These are phyloP conservation scores for Yarrowia sp. DNA, from an alignment of 805 yeast species.

Conservation along the genomic window DNA sequence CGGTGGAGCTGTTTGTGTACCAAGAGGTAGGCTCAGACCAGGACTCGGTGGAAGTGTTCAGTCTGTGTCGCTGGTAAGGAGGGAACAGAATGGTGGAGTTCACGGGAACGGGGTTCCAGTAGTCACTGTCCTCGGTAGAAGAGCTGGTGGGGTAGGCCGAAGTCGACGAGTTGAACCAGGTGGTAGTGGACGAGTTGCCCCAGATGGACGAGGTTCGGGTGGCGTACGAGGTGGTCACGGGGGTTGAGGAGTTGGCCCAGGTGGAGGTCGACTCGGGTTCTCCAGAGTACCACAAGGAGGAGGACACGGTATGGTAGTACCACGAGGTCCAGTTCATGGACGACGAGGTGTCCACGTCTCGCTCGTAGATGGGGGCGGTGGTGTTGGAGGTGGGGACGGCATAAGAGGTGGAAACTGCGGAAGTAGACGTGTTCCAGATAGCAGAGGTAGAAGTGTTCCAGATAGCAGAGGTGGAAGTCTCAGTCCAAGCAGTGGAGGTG, in stretches of 20 bases:
- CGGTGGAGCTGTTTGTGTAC: neutral
- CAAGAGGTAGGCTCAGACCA: neutral
- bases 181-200: constrained; percentile 8
- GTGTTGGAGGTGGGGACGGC: neutral
- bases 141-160: constrained; percentile 8
- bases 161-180: constrained; percentile 9
- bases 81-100: no score
- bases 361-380: constrained; percentile 19
- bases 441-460: constrained; percentile 7
- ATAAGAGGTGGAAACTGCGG: neutral
- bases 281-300: constrained; percentile 11
- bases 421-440: constrained; percentile 4
- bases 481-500: neutral
- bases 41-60: neutral
- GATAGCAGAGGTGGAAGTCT: neutral
- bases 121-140: no score
- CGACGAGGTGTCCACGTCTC: constrained; percentile 8
- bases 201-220: neutral
- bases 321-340: constrained; percentile 9
- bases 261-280: constrained; percentile 7
- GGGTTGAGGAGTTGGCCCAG: neutral
- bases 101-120: no score
- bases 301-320: neutral
- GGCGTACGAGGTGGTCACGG: constrained; percentile 2
- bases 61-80: no score